Percentiles rank a stretch among this genome's conserved stretches.
These are phyloP conservation scores for Phytophthora hybrid DNA, from an alignment of 352 stramenopile species.

Conservation along the genomic window DNA sequence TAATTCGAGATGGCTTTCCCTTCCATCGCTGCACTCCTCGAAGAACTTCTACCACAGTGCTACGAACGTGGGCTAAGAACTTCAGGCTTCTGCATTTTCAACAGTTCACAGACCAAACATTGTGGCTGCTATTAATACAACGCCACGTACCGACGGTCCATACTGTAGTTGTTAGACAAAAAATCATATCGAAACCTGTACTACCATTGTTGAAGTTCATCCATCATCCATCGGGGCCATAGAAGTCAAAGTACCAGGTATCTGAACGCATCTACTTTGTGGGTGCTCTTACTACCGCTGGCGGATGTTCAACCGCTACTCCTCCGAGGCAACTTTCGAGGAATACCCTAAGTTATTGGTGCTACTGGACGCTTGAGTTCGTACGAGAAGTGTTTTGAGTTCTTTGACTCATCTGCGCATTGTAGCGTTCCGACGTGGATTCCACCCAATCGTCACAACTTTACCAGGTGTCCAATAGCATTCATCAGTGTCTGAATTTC, in stretches of 20 bases:
- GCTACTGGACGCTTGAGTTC: background rate
- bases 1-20: background rate
- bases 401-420: background rate
- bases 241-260: background rate
- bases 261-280: background rate
- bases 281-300: background rate
- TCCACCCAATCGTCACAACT: background rate
- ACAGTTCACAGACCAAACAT: background rate
- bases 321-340: background rate
- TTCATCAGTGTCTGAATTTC: background rate
- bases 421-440: background rate
- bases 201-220: background rate
- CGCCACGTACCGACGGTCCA: no score
- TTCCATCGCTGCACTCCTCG: background rate
- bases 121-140: no score
- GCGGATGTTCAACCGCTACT: background rate
- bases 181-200: no score
- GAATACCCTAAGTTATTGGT: background rate
- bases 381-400: background rate
- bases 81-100: slow-evolving; percentile 1
- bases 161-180: no score
- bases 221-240: background rate
- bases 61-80: slow-evolving; percentile 11
- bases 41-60: background rate
- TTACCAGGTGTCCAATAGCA: background rate